Evolutionary conservation across 768 basidiomycete species (phyloP).

Genomic region (Dacryopinax primogenitus): DNA sequence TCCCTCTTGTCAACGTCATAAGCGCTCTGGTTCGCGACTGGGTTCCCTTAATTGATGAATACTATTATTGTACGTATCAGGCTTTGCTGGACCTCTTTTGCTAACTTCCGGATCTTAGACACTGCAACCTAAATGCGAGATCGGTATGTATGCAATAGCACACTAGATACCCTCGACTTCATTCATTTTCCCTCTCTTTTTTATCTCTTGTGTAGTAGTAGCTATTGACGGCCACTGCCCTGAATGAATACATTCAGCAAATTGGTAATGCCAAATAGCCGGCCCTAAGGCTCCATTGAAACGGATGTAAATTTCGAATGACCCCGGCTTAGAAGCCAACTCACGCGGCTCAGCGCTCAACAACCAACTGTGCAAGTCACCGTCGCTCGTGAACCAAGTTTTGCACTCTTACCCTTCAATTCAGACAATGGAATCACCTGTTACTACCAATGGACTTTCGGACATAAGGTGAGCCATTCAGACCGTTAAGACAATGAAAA

Average conservation of each 20-base stretch:
- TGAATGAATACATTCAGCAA: too few species aligned
- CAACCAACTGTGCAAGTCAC: too few species aligned
- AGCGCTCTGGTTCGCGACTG: constrained; percentile 65
- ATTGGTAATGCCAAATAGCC: neutral
- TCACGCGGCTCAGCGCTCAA: too few species aligned
- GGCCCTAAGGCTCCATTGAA: neutral
- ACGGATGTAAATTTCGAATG: neutral
- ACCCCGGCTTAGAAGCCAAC: neutral
- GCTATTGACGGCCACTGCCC: neutral
- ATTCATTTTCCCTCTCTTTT: neutral
- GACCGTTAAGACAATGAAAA: neutral
- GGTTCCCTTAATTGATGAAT: constrained; percentile 80
- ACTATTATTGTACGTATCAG: constrained; percentile 67
- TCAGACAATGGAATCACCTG: neutral
- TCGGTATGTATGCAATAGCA: neutral
- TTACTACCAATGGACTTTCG: neutral
- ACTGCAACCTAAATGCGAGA: neutral
- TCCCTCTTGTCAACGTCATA: constrained; percentile 55
- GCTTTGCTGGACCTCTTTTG: neutral
- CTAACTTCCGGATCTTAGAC: neutral
- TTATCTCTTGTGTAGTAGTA: neutral
- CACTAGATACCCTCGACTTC: neutral
- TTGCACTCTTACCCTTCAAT: neutral
- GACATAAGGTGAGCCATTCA: neutral
- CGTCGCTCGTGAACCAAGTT: neutral